Conservation (phyloP, 768 basidiomycete species). For the Lentinus tigrinus region DNA sequence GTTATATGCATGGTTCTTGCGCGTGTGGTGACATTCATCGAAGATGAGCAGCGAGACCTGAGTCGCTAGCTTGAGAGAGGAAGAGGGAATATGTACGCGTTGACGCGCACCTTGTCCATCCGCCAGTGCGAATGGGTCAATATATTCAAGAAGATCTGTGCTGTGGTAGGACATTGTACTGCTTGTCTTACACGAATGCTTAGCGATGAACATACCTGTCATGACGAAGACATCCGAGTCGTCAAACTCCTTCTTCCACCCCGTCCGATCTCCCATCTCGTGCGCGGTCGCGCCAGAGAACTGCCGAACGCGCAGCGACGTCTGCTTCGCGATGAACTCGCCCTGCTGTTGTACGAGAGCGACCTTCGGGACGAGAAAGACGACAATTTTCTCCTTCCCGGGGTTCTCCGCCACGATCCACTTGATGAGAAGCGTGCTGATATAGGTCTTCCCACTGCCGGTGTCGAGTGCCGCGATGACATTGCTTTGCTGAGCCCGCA, state of each 20-base stretch:
- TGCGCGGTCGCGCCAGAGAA: conserved; percentile 72
- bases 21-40: conserved; percentile 58
- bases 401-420: conserved; percentile 60
- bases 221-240: conserved; percentile 77
- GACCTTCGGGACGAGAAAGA: conserved; percentile 86
- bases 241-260: conserved; percentile 66
- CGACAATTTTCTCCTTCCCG: conserved; percentile 55
- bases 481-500: conserved; percentile 48
- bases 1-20: conserved; percentile 57
- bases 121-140: conserved; percentile 81
- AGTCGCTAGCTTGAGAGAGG: neutral
- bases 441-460: conserved; percentile 61
- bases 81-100: neutral
- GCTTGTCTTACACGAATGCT: neutral
- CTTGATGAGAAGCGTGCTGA: conserved; percentile 66
- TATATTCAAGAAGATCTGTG: conserved; percentile 80
- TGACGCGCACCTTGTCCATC: conserved; percentile 50
- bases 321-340: conserved; percentile 61
- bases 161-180: conserved; percentile 33
- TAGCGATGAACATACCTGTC: conserved; percentile 56
- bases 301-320: conserved; percentile 63
- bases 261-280: conserved; percentile 61
- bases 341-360: conserved; percentile 83
- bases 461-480: conserved; percentile 61
- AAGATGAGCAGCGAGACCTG: conserved; percentile 58